phyloP scores from a whole-genome alignment of 2,329 filamentous ascomycete species.

The Phialocephala subalpina region DNA sequence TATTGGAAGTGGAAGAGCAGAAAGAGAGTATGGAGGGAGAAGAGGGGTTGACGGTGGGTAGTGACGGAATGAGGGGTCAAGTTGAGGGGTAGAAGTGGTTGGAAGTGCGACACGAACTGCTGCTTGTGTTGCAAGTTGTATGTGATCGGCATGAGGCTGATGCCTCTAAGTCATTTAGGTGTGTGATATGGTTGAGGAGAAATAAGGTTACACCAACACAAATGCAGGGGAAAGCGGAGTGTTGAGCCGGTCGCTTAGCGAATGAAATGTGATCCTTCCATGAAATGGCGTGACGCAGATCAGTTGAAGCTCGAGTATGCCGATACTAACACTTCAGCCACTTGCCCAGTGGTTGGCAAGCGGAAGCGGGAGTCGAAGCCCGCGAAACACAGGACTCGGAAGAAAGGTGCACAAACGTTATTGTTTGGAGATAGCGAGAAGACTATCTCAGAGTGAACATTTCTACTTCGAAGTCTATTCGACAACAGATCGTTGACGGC shows the following conservation, averaged over 20 bases:
- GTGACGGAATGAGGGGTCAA: slow-evolving; percentile 13
- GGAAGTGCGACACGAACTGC: too few relatives aligned
- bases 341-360: not conserved
- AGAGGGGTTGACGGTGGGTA: not conserved
- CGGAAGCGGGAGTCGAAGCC: not conserved
- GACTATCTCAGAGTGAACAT: slow-evolving; percentile 64
- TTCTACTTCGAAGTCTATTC: slow-evolving; percentile 54
- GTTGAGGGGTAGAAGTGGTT: not conserved
- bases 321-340: not conserved
- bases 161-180: too few relatives aligned
- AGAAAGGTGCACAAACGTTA: slow-evolving; percentile 49
- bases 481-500: slow-evolving; percentile 56
- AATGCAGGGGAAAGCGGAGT: not conserved
- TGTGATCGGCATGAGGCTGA: too few relatives aligned
- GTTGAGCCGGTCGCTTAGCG: not conserved
- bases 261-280: not conserved
- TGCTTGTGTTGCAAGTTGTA: too few relatives aligned
- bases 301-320: slow-evolving; percentile 2
- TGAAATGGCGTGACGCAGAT: not conserved
- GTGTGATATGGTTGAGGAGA: not conserved
- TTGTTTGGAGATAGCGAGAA: slow-evolving; percentile 63
- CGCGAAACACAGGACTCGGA: not conserved
- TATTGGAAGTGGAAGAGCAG: slow-evolving; percentile 22
- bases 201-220: slow-evolving; percentile 7
- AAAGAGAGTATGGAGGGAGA: slow-evolving; percentile 13